phyloP scores from a whole-genome alignment of 768 basidiomycete species.

The Austroboletus eburneus region DNA sequence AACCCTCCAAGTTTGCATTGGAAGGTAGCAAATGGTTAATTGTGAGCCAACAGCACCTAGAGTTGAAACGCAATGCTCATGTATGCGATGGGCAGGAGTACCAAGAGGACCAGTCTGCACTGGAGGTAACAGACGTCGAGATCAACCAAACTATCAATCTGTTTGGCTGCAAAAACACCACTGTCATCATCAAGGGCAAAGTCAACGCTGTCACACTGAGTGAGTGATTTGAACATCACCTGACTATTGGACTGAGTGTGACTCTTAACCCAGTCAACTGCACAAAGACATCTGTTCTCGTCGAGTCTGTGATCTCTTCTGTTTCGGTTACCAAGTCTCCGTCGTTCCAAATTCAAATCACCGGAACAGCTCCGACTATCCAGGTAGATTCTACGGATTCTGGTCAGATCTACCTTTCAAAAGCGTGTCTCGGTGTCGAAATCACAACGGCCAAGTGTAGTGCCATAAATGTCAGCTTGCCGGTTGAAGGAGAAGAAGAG shows the following conservation, averaged over 20 bases:
- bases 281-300: slow-evolving; percentile 78
- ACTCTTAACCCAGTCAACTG: slow-evolving; percentile 63
- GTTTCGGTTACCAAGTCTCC: slow-evolving; percentile 88
- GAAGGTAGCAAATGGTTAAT: slow-evolving; percentile 95
- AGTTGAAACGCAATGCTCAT: slow-evolving; percentile 2
- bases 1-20: slow-evolving; percentile 82
- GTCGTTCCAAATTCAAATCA: slow-evolving; percentile 90
- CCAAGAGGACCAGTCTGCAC: slow-evolving; percentile 71
- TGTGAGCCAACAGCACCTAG: slow-evolving; percentile 41
- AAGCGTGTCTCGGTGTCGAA: slow-evolving; percentile 72
- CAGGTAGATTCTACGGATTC: slow-evolving; percentile 94
- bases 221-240: slow-evolving; percentile 28
- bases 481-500: slow-evolving; percentile 84
- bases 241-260: slow-evolving; percentile 2
- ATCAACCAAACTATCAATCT: slow-evolving; percentile 84
- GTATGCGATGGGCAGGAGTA: slow-evolving; percentile 70
- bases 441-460: slow-evolving; percentile 95
- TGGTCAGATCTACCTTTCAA: slow-evolving; percentile 91
- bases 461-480: slow-evolving; percentile 85
- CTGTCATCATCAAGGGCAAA: slow-evolving; percentile 85
- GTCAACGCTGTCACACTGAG: slow-evolving; percentile 90
- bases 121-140: slow-evolving; percentile 74
- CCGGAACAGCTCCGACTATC: slow-evolving; percentile 85
- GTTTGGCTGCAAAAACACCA: slow-evolving; percentile 85
- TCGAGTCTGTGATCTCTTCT: slow-evolving; percentile 91